Evolutionary conservation across 1,284 basidiomycete genomes (phyloP).

Genomic region (Malassezia yamatoensis): DNA sequence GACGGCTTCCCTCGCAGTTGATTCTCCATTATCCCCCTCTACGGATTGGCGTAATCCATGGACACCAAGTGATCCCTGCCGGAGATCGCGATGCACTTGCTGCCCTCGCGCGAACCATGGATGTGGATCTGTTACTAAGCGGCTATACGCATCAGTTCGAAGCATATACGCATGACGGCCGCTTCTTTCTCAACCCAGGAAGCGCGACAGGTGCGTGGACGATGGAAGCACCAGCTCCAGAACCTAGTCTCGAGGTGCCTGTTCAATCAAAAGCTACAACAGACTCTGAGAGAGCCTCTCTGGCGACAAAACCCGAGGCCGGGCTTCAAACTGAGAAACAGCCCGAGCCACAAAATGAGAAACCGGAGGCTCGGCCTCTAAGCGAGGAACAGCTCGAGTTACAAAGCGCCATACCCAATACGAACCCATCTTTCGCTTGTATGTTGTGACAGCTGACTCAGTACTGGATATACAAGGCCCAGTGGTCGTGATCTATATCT

Average conservation of each 20-base stretch:
- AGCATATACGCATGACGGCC: slow-evolving; percentile 76
- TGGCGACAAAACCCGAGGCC: neutral
- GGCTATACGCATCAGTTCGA: slow-evolving; percentile 96
- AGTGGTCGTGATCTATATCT: slow-evolving; percentile 44
- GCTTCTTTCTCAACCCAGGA: slow-evolving; percentile 93
- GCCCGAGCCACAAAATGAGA: neutral
- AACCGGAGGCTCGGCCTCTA: neutral
- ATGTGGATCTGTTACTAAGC: slow-evolving; percentile 86
- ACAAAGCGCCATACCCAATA: neutral
- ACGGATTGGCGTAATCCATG: slow-evolving; percentile 83
- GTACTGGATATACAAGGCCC: slow-evolving; percentile 46
- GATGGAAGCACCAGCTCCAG: slow-evolving; percentile 51
- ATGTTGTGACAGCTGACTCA: slow-evolving; percentile 7
- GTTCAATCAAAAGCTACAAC: no score
- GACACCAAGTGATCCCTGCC: slow-evolving; percentile 84
- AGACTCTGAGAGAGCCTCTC: neutral
- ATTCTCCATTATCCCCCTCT: slow-evolving; percentile 77
- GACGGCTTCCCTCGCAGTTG: slow-evolving; percentile 68
- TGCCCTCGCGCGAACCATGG: slow-evolving; percentile 77
- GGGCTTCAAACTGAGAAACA: neutral
- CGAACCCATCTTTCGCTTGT: slow-evolving; percentile 12
- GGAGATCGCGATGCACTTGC: slow-evolving; percentile 82
- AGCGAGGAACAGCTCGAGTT: neutral
- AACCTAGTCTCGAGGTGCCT: no score
- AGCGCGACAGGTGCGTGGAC: slow-evolving; percentile 86